Percentiles rank a stretch among this genome's conserved stretches.
Evolutionary conservation across 75 land plant species (phyloP).

Genomic region (Cunninghamia lanceolata): DNA sequence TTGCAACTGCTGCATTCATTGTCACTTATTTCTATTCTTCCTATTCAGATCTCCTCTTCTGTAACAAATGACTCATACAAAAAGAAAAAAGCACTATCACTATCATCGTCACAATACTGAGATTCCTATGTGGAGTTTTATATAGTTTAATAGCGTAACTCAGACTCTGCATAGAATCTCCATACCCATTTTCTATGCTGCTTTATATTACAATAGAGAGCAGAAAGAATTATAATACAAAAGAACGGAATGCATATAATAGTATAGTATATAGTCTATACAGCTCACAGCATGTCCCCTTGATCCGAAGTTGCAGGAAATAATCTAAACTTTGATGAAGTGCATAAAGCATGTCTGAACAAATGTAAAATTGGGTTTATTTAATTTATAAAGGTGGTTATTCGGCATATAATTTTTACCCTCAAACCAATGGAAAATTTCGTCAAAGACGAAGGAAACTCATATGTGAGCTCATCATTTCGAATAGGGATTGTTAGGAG

Average conservation of each 20-base stretch:
- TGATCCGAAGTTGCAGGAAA: background rate
- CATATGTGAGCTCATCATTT: no score
- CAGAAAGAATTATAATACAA: background rate
- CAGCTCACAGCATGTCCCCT: no score
- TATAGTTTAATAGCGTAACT: background rate
- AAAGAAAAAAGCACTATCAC: background rate
- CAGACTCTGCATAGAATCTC: background rate
- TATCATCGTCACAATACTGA: background rate
- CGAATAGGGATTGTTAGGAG: no score
- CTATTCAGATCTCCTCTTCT: background rate
- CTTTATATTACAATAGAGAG: background rate
- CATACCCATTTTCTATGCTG: background rate
- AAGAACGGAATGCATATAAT: background rate
- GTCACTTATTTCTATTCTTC: constrained; percentile 3
- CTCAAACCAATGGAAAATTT: background rate
- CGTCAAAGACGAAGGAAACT: background rate
- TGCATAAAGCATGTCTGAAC: no score
- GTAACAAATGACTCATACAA: background rate
- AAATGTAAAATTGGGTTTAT: no score
- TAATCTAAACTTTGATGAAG: no score
- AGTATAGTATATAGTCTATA: background rate
- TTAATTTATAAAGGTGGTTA: no score
- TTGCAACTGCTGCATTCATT: constrained; percentile 20
- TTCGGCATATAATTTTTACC: background rate
- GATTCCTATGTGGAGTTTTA: background rate